Base-by-base conservation (phyloP, 2,329 filamentous ascomycete species). In the Alternaria alternata region DNA sequence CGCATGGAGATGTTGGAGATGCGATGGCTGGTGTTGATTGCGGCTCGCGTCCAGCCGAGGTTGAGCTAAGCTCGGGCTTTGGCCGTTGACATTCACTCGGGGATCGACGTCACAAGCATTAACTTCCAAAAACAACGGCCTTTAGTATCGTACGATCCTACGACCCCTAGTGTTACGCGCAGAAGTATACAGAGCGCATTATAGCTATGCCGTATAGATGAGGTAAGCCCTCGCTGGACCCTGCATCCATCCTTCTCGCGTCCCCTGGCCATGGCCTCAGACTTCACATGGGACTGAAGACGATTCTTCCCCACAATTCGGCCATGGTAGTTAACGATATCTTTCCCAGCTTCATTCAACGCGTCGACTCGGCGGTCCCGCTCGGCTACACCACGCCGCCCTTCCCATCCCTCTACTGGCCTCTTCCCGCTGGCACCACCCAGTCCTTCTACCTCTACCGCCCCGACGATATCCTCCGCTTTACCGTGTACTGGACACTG, bases 391-490 rank as follows among this genome's bases (percentile, higher is more conserved):
- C 79, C 26, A 86, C 87, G 22, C 93, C 93, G 20, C 77, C 82
- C 5, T 97, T 96, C 75, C 93, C 93, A 2, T 92, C 91, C 38
- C 88, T 97, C 61, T 93, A 93, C 81, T 90, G 92, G 86, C 88
- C 90, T 34, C 81, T 89, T 46, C 83, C 85, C 24, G 82, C 89
- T 12, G 77, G 78, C 59, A 81, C 85, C 44, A 85, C 85, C 61
- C 86, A 87, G 38, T 80, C 84, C 34, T 80, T 81, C 63, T 89
- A 89, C 70, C 88, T 97, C 68, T 94, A 92, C 81, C 85, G 90
- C 72, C 84, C 92, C 3, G 76, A 80, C 61, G 92, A 96, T 74
- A 91, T 96, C 56, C 94, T 92, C 89, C 89, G 90, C 65, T 97
- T 95, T 78, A 97, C 93, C 1, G 80, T 95, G 16, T 86, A 89